Conservation (phyloP, 306 rosid genomes). For the Lathyrus tuberosus region DNA sequence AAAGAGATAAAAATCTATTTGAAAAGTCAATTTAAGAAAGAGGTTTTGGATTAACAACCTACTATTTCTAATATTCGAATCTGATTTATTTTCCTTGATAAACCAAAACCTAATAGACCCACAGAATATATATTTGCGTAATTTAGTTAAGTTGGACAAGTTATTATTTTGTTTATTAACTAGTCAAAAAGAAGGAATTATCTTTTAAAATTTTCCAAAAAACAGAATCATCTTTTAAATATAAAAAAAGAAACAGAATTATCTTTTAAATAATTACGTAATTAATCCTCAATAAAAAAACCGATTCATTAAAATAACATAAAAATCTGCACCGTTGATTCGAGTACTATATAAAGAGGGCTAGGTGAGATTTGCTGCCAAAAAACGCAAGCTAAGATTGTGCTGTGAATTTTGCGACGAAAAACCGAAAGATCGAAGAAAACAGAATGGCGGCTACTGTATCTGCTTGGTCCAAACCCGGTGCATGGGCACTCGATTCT, state of each 20-base stretch:
- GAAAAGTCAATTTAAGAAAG: neutral
- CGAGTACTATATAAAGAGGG: neutral
- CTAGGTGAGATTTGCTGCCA: neutral
- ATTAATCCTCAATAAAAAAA: neutral
- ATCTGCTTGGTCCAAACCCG: slow-evolving; percentile 89
- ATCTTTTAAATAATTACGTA: neutral
- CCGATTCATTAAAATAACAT: neutral
- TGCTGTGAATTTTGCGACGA: slow-evolving; percentile 2
- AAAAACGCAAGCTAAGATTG: slow-evolving; percentile 2
- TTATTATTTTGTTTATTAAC: no score
- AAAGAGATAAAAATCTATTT: no score
- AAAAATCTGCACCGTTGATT: slow-evolving; percentile 4
- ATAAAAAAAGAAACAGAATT: neutral
- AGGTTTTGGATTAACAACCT: neutral
- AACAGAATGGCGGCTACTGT: slow-evolving; percentile 84
- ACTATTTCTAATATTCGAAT: neutral
- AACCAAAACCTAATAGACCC: neutral
- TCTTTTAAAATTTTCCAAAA: no score
- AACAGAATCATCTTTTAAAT: neutral
- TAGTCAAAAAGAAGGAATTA: no score
- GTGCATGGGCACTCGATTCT: slow-evolving; percentile 94
- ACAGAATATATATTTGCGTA: neutral
- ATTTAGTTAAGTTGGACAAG: no score
- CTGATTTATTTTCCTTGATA: no score
- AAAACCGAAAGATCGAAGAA: neutral